Evolutionary conservation across 257 asterid species (phyloP), one percentile per base, ranked within the genome.

Genomic region (Petrea volubilis): DNA sequence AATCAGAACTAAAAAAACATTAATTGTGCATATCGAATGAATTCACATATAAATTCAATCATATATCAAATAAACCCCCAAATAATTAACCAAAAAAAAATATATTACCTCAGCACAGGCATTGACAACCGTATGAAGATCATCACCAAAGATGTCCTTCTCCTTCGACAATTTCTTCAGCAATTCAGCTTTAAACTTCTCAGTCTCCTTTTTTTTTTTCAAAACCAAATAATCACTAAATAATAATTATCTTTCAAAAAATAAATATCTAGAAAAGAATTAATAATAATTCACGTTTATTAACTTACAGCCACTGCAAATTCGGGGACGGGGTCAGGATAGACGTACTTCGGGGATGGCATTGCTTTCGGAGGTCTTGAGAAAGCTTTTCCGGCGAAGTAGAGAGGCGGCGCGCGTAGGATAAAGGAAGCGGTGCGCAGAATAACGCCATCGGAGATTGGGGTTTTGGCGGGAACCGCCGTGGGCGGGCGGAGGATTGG

Each of bases 291-390:
- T 18, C 28, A 1, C 31, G 13, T 23, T 38, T n/a, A 3, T 49
- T 1, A 64, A 74, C 77, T 72, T 77, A 85, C 95, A 59, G 84
- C 89, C 44, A 56, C 71, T 52, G 89, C 91, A 49, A 90, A 90
- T 68, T 87, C 81, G 58, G 93, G 90, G 68, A 70, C 70, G 13
- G 95, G 90, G 64, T 86, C 87, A 41, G 89, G 95, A 59, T 90
- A 88, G 5, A 80, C 79, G 75, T 78, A 74, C 55, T 77, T 80
- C 65, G 68, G 84, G 55, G 82, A 61, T 40, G 80, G 81, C 36
- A 38, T 66, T 59, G 91, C 84, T 34, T 67, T 74, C 14, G 70
- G 77, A 56, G 73, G 61, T 28, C 46, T 28, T 17, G 70, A 34
- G 1, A 57, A 24, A 7, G 24, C 24, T 60, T 36, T 79, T 46